Conservation (phyloP, 2,329 filamentous ascomycete species). For the Aaosphaeria pasadenensis region DNA sequence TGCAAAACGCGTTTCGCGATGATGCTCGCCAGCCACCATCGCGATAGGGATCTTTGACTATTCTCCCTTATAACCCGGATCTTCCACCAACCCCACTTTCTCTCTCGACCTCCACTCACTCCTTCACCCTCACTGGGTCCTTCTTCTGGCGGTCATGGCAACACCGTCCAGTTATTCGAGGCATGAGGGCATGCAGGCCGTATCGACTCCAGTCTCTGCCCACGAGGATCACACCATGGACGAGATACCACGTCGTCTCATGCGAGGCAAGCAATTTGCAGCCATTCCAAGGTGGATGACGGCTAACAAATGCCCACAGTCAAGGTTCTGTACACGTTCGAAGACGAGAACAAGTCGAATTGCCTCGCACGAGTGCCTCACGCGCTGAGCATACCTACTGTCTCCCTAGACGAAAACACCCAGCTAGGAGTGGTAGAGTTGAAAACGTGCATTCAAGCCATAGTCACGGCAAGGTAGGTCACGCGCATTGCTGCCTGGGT, state of each 20-base stretch:
- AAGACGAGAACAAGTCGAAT: constrained; percentile 81
- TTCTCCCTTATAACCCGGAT: constrained; percentile 14
- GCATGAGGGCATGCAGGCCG: constrained; percentile 19
- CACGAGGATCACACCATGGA: constrained; percentile 20
- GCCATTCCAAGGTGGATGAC: background rate
- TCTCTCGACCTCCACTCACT: constrained; percentile 14
- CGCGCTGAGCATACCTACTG: constrained; percentile 73
- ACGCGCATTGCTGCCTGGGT: constrained; percentile 1
- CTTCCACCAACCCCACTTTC: constrained; percentile 5
- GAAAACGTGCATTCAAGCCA: constrained; percentile 79
- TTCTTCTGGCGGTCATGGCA: constrained; percentile 28
- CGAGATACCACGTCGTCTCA: constrained; percentile 40
- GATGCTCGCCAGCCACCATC: constrained; percentile 35
- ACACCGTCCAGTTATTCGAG: constrained; percentile 23
- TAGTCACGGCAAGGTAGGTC: constrained; percentile 60
- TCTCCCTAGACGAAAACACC: constrained; percentile 73
- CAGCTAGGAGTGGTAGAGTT: constrained; percentile 87
- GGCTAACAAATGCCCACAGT: constrained; percentile 52
- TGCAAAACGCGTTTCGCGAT: constrained; percentile 33
- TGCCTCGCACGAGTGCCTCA: constrained; percentile 85
- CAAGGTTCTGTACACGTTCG: constrained; percentile 96
- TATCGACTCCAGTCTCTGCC: constrained; percentile 8
- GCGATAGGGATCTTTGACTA: constrained; percentile 23
- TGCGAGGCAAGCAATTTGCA: constrained; percentile 43
- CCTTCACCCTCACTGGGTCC: constrained; percentile 3